phyloP scores from a whole-genome alignment of 179 eudicot genomes.

The Gypsophila paniculata region DNA sequence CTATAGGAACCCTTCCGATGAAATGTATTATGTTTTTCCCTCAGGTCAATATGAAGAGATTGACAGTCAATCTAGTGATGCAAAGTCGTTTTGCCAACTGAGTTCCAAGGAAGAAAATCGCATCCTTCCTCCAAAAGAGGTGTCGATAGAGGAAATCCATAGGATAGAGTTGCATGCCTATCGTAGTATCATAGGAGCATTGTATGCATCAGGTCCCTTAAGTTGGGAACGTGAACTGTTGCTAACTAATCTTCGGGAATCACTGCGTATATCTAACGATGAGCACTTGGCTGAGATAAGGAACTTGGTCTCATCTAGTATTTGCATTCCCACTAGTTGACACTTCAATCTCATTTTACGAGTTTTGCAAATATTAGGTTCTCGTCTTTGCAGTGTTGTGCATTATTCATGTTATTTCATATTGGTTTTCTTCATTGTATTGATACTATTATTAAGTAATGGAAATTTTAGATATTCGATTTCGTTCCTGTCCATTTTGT shows the following conservation, averaged over 20 bases:
- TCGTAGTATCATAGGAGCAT: constrained; percentile 64
- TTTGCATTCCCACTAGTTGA: constrained; percentile 38
- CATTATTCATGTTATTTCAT: not conserved
- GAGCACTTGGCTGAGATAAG: constrained; percentile 74
- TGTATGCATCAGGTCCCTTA: constrained; percentile 76
- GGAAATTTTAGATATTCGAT: constrained; percentile 24
- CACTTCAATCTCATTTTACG: constrained; percentile 11
- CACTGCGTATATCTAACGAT: constrained; percentile 72
- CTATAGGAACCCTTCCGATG: constrained; percentile 32
- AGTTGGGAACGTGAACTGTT: constrained; percentile 82
- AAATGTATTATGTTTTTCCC: constrained; percentile 25
- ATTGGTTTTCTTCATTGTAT: constrained; percentile 26
- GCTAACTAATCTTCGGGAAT: constrained; percentile 70
- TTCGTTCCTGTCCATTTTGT: constrained; percentile 5
- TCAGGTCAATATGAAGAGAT: constrained; percentile 34
- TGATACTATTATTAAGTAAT: constrained; percentile 29
- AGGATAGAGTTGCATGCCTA: constrained; percentile 79
- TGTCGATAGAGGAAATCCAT: constrained; percentile 49
- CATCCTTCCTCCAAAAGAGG: constrained; percentile 36
- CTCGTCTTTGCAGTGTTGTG: constrained; percentile 25
- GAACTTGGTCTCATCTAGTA: constrained; percentile 40
- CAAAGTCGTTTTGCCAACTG: constrained; percentile 45
- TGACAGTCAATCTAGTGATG: constrained; percentile 51
- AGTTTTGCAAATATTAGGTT: constrained; percentile 21
- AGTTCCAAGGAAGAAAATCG: constrained; percentile 34